Evolutionary conservation across 495 filamentous ascomycete genomes (phyloP), one percentile per base, ranked within the genome.

Genomic region (Polyplosphaeria fusca): DNA sequence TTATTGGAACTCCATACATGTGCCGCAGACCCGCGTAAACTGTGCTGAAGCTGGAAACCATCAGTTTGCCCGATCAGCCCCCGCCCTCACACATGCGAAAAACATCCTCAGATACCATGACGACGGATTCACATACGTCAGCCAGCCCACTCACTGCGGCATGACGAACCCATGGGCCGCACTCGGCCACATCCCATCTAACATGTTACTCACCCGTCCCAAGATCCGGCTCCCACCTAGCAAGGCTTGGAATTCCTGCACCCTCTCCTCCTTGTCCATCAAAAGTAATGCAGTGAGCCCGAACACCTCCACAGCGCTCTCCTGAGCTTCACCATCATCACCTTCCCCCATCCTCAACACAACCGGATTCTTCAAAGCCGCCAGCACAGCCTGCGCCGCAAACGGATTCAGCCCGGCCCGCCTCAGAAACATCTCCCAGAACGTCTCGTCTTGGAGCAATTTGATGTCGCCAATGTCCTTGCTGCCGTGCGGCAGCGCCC

Each of bases 321-420:
- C 18, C 19, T 7, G 12, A 14, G n/a, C 9, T 18, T 35, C 14
- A 2, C 26, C 25, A 9, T 22, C 19, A 2, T n/a, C 19, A 30
- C 11, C 20, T 18, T 30, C 19, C 0, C 30, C 44, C 5, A 58
- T 11, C 27, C 55, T 18, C 19, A 48, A 35, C 22, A 40, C 24
- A 24, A 52, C 45, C 4, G 58, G 48, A 5, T 46, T 61, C 55
- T 77, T 80, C 11, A 86, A 54, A 37, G 67, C 68, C 13, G 72
- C 73, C 20, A 92, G 71, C 0, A 92, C 71, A 14, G 75, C 78
- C 64, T 92, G 88, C 19, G 91, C 89, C 1, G 87, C 90, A 68
- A 80, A 93, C 3, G 85, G 81, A 73, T 94, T 95, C 71, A 93
- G 70, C 2, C 90, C 91, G 12, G 78, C 78, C n/a, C 75, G 67